Evolutionary conservation across 140 eudicot genomes (phyloP).

Genomic region (Oenanthe javanica): DNA sequence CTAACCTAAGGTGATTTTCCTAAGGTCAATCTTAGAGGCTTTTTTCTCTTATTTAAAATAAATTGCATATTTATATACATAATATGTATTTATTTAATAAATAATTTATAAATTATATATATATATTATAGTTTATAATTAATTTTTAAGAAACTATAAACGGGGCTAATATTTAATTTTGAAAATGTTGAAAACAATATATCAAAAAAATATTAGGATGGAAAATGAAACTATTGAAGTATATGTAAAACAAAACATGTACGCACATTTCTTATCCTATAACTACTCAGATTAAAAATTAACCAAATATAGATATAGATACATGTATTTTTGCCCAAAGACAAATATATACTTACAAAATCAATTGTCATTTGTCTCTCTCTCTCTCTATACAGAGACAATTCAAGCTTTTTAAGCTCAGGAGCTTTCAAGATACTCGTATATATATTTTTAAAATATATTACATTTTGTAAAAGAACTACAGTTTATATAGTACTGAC

Average conservation of each 20-base stretch:
- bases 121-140: too few relatives aligned
- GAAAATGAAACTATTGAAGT: not conserved
- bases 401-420: not conserved
- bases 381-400: rapidly evolving
- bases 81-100: too few relatives aligned
- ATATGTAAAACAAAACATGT: not conserved
- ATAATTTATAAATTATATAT: too few relatives aligned
- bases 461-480: not conserved
- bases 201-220: too few relatives aligned
- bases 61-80: too few relatives aligned
- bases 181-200: too few relatives aligned
- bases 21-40: too few relatives aligned
- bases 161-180: too few relatives aligned
- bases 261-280: not conserved
- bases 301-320: not conserved
- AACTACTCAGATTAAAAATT: not conserved
- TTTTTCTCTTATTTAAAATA: too few relatives aligned
- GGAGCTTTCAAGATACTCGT: not conserved
- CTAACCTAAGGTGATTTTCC: too few relatives aligned
- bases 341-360: not conserved
- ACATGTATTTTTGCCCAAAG: not conserved
- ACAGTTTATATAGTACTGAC: not conserved
- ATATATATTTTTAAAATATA: too few relatives aligned
- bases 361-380: not conserved
- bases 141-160: too few relatives aligned